Evolutionary conservation across 768 basidiomycete genomes (phyloP).

Genomic region (Podaxis rugospora): DNA sequence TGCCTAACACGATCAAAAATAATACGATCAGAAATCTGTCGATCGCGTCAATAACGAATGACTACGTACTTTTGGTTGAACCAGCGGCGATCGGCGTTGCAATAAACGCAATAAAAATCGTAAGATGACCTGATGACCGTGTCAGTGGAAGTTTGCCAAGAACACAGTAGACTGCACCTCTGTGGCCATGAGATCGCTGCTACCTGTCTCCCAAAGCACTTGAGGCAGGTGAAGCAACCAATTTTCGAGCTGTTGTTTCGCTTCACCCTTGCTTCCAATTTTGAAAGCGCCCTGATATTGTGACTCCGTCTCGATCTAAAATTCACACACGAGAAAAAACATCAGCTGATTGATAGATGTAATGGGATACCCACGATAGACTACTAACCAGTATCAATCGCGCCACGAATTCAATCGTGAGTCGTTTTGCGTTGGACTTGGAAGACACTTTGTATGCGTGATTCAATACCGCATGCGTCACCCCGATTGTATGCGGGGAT

Average conservation of each 20-base stretch:
- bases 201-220: slow-evolving; percentile 80
- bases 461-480: slow-evolving; percentile 55
- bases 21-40: neutral
- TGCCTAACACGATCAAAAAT: slow-evolving; percentile 15
- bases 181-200: slow-evolving; percentile 46
- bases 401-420: slow-evolving; percentile 73
- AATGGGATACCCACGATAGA: neutral
- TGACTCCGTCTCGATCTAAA: slow-evolving; percentile 58
- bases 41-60: neutral
- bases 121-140: slow-evolving; percentile 42
- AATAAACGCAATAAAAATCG: slow-evolving; percentile 57
- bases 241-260: slow-evolving; percentile 36
- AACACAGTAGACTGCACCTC: slow-evolving; percentile 43
- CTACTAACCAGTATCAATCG: slow-evolving; percentile 61
- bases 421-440: slow-evolving; percentile 57
- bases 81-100: slow-evolving; percentile 48
- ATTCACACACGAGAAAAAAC: slow-evolving; percentile 4
- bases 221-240: slow-evolving; percentile 81
- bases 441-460: slow-evolving; percentile 61
- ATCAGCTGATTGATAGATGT: slow-evolving; percentile 5
- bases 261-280: slow-evolving; percentile 23
- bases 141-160: neutral
- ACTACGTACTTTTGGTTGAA: slow-evolving; percentile 39
- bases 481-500: slow-evolving; percentile 19
- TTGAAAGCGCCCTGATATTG: slow-evolving; percentile 49